These are phyloP conservation scores for Ogataea parapolymorpha DNA, from an alignment of 805 yeast species.

Conservation along the genomic window DNA sequence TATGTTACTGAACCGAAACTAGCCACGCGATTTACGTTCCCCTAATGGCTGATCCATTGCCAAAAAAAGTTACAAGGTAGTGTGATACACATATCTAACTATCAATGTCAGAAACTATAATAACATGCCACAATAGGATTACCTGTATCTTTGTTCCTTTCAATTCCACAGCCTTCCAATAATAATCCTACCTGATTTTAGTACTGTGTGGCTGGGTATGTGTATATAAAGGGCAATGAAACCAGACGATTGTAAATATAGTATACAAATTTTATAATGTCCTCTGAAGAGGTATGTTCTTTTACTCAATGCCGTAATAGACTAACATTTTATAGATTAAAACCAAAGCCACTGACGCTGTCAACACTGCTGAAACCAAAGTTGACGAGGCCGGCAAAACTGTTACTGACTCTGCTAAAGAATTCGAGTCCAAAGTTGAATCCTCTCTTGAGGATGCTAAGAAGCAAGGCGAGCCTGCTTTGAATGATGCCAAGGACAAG, in stretches of 20 bases:
- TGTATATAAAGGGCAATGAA: slow-evolving; percentile 4
- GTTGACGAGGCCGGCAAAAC: slow-evolving; percentile 10
- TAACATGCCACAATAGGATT: not conserved
- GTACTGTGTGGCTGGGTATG: slow-evolving; percentile 1
- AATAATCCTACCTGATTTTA: not conserved
- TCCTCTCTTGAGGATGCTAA: not conserved
- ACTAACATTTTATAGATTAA: slow-evolving; percentile 4
- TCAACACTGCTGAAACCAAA: slow-evolving; percentile 9
- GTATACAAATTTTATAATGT: slow-evolving; percentile 6
- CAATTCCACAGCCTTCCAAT: slow-evolving; percentile 2
- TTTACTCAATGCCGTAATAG: not conserved
- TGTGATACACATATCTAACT: slow-evolving; percentile 1
- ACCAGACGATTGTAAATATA: not conserved
- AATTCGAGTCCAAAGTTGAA: slow-evolving; percentile 1
- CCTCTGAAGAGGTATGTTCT: slow-evolving; percentile 20
- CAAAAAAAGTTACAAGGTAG: slow-evolving; percentile 3
- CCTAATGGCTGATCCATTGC: not conserved
- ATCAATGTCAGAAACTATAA: slow-evolving; percentile 4
- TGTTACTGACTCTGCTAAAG: slow-evolving; percentile 3
- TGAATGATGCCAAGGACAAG: not conserved
- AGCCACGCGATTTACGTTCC: not conserved
- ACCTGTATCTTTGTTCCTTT: slow-evolving; percentile 1
- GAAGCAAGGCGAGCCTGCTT: not conserved
- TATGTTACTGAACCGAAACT: not conserved
- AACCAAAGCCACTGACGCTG: slow-evolving; percentile 4